Evolutionary conservation across 169 alveolate genomes (phyloP).

Genomic region (Cryptosporidium parvum): DNA sequence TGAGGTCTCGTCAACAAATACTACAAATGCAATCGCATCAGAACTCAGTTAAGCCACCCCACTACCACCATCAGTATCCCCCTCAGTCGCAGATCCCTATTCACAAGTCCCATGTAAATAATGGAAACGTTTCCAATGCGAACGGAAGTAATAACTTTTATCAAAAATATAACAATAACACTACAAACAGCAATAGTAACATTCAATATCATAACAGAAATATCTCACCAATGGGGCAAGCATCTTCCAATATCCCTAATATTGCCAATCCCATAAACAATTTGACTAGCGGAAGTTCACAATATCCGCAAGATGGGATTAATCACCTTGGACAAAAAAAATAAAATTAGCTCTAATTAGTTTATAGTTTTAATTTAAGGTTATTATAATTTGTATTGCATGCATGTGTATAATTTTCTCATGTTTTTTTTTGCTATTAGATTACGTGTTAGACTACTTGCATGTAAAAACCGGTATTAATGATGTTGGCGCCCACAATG

Average conservation of each 20-base stretch:
- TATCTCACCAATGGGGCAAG: not conserved
- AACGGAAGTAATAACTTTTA: not conserved
- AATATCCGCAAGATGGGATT: not conserved
- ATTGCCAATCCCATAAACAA: not conserved
- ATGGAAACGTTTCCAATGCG: not conserved
- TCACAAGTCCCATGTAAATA: not conserved
- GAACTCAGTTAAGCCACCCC: not conserved
- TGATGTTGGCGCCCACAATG: not conserved
- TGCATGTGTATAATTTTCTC: not conserved
- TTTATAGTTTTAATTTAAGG: slow-evolving; percentile 22
- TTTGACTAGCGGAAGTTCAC: not conserved
- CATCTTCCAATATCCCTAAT: not conserved
- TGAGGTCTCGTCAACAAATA: slow-evolving; percentile 13
- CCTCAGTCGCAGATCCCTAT: not conserved
- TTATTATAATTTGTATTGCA: not conserved
- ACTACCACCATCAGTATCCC: not conserved
- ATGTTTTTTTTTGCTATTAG: not conserved
- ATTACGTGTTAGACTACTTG: slow-evolving; percentile 1
- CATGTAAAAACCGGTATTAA: not conserved
- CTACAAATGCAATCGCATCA: not conserved
- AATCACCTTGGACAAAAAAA: not conserved
- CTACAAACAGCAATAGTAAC: not conserved
- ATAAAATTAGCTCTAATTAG: slow-evolving; percentile 1
- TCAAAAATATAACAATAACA: not conserved
- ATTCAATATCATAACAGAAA: not conserved